Conservation (phyloP, 225 moss, liverwort and hornwort species). For the Polytrichum formosum region DNA sequence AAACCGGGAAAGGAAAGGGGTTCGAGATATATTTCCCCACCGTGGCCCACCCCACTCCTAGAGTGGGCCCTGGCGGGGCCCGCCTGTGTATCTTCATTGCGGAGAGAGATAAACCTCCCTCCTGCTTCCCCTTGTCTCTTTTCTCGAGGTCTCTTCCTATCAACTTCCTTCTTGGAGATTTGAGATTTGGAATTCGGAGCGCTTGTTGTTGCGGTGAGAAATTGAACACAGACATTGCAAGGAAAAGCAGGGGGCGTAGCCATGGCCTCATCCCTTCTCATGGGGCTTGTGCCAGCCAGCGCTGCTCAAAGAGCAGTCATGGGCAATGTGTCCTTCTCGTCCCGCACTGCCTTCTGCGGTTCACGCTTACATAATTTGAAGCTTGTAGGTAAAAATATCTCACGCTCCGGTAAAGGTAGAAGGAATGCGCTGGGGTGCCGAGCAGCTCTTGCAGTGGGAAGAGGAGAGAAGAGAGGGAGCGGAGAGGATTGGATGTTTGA, state of each 20-base stretch:
- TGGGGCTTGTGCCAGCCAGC: constrained; percentile 22
- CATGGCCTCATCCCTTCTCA: constrained; percentile 38
- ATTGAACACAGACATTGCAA: too few species aligned
- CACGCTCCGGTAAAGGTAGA: constrained; percentile 1
- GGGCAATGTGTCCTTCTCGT: constrained; percentile 1
- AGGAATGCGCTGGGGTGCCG: constrained; percentile 16
- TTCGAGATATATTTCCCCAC: too few species aligned
- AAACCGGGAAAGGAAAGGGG: too few species aligned
- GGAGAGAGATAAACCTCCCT: too few species aligned
- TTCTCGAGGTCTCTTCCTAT: too few species aligned
- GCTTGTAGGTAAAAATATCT: neutral
- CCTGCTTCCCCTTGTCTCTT: too few species aligned
- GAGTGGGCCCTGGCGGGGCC: too few species aligned
- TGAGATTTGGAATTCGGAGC: neutral
- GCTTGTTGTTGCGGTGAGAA: too few species aligned
- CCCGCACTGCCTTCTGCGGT: constrained; percentile 21
- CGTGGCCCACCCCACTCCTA: too few species aligned
- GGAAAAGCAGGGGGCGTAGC: neutral
- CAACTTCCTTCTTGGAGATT: too few species aligned
- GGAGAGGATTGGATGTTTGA: constrained; percentile 53
- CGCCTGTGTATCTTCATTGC: too few species aligned
- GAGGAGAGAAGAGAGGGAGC: constrained; percentile 16
- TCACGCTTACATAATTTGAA: constrained; percentile 15
- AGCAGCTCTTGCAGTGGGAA: constrained; percentile 43
- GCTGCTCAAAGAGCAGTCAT: constrained; percentile 7